These are phyloP conservation scores for Candida gorgasii DNA, from an alignment of 805 yeast species.

Conservation along the genomic window DNA sequence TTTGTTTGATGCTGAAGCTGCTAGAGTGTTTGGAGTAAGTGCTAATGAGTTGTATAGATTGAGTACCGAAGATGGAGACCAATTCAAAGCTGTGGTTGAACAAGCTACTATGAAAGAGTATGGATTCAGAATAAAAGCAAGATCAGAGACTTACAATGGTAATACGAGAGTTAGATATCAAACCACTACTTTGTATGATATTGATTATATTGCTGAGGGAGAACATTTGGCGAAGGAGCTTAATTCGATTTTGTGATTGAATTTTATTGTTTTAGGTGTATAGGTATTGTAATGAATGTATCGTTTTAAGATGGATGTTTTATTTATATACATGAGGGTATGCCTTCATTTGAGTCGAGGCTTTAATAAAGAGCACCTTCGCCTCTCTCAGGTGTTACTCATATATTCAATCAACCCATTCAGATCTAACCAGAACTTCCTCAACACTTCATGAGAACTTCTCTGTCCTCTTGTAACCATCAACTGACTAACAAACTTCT, in stretches of 20 bases:
- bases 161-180: constrained; percentile 74
- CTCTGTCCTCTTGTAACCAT: constrained; percentile 66
- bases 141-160: constrained; percentile 82
- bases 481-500: constrained; percentile 51
- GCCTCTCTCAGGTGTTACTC: too few relatives aligned
- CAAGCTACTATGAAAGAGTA: constrained; percentile 65
- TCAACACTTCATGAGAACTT: constrained; percentile 56
- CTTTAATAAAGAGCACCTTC: too few relatives aligned
- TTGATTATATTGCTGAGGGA: constrained; percentile 62
- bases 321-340: too few relatives aligned
- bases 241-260: constrained; percentile 23
- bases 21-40: constrained; percentile 58
- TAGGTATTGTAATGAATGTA: constrained; percentile 5
- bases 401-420: constrained; percentile 55
- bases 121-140: constrained; percentile 76
- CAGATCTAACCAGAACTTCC: constrained; percentile 63
- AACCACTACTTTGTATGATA: constrained; percentile 51
- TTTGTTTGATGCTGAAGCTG: constrained; percentile 83
- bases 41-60: constrained; percentile 62
- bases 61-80: constrained; percentile 41
- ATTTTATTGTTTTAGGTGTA: not conserved
- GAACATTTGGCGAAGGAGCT: constrained; percentile 53
- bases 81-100: constrained; percentile 46
- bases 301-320: too few relatives aligned
- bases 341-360: too few relatives aligned